Percentiles rank a stretch among this genome's conserved stretches.
phyloP scores from a whole-genome alignment of 805 yeast species.

The Candida multigemmis region DNA sequence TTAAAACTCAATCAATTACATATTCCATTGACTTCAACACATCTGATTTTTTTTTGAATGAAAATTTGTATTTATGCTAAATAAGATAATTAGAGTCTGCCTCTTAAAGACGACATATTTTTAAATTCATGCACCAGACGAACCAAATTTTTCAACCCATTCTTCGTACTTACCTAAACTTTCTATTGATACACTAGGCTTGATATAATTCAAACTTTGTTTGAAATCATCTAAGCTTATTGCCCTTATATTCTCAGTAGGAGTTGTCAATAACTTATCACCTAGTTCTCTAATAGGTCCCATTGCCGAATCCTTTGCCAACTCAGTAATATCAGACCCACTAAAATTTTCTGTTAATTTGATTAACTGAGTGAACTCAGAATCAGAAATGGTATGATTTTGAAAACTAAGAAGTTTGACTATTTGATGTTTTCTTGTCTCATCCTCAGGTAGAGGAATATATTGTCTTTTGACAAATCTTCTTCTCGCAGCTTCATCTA shows the following conservation, averaged over 20 bases:
- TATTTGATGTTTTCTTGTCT: constrained; percentile 69
- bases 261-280: constrained; percentile 61
- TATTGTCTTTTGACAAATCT: constrained; percentile 87
- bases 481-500: constrained; percentile 94
- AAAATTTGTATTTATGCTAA: too few species aligned
- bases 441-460: constrained; percentile 87
- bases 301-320: constrained; percentile 97
- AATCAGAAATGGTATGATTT: constrained; percentile 56
- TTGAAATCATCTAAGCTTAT: constrained; percentile 66
- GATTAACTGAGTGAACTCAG: constrained; percentile 53
- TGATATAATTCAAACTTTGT: constrained; percentile 64
- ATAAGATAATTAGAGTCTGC: too few species aligned
- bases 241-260: constrained; percentile 72
- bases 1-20: too few species aligned
- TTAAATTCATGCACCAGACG: constrained; percentile 60
- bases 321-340: constrained; percentile 88
- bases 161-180: constrained; percentile 74
- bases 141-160: constrained; percentile 84
- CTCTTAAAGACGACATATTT: too few species aligned
- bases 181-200: constrained; percentile 83
- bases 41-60: too few species aligned
- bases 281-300: constrained; percentile 90
- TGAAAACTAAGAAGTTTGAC: constrained; percentile 60
- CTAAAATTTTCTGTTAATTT: constrained; percentile 69
- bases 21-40: too few species aligned